These are phyloP conservation scores for Solanum pinnatisectum DNA, from an alignment of 257 asterid species.

Conservation along the genomic window DNA sequence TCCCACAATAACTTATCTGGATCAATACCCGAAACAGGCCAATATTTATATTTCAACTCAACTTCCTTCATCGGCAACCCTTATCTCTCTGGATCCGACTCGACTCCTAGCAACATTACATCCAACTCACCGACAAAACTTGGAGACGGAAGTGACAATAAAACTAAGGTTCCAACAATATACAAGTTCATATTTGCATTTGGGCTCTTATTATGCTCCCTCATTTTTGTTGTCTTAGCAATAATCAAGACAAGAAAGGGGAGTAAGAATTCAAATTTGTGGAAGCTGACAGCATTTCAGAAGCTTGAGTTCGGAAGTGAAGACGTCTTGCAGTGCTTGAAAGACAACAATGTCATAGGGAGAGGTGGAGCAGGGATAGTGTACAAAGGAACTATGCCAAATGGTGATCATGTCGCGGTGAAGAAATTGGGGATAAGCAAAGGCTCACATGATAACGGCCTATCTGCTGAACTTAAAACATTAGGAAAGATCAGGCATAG, in stretches of 20 bases:
- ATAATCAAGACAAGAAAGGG: constrained; percentile 25
- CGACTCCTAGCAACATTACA: constrained; percentile 17
- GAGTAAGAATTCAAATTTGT: constrained; percentile 15
- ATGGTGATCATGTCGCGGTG: constrained; percentile 27
- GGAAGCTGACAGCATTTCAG: constrained; percentile 43
- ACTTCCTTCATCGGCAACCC: constrained; percentile 37
- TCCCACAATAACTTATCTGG: constrained; percentile 40
- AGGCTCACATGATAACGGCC: constrained; percentile 29
- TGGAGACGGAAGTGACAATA: constrained; percentile 4
- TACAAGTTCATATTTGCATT: constrained; percentile 34
- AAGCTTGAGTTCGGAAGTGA: constrained; percentile 31
- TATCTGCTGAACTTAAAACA: constrained; percentile 29
- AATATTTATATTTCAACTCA: constrained; percentile 22
- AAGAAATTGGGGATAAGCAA: constrained; percentile 27
- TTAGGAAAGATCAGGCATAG: constrained; percentile 27
- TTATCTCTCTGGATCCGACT: constrained; percentile 22
- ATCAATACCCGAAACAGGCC: constrained; percentile 38
- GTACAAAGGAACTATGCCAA: constrained; percentile 28
- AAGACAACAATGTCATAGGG: constrained; percentile 31
- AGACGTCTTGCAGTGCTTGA: constrained; percentile 31
- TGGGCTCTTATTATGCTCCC: constrained; percentile 25
- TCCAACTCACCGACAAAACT: constrained; percentile 2
- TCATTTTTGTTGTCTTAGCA: constrained; percentile 25
- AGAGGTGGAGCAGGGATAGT: constrained; percentile 46
- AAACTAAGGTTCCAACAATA: constrained; percentile 22